Evolutionary conservation across 2,329 filamentous ascomycete species (phyloP), one percentile per base, ranked within the genome.

Genomic region (Colletotrichum tofieldiae): DNA sequence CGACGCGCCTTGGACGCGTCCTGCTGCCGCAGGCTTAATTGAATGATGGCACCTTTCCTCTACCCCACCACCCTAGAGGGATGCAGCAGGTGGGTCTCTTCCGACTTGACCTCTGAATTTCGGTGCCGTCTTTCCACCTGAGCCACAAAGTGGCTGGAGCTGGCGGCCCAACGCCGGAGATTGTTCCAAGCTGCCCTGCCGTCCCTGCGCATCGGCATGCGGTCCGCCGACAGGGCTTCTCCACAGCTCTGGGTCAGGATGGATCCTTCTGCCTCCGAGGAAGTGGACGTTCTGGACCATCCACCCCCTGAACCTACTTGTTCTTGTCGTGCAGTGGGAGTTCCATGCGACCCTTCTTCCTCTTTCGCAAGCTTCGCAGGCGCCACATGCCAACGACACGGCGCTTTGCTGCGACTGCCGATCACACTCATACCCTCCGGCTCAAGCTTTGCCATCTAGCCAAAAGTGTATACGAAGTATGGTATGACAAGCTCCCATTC

Each of bases 371-470:
- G 55, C 47, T 60, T 41, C 39, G 29, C 49, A 37, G 43, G 39
- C 49, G 69, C 69, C 52, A 64, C 54, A 43, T 49, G 39, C 65
- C 54, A 39, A 55, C 45, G 45, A 59, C 45, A 64, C 65, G 65
- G 65, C 52, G 59, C 45, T 62, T 59, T 59, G 41, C 65, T 71
- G 51, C 41, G 58, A 72, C 69, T 68, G 65, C 58, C 35, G 68
- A 67, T 71, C 68, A 68, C 62, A 68, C 56, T 39, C 45, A 29
- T 26, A 49, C n/a, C 35, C 16, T 60, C 39, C 39, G 49, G 56
- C 41, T 56, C 58, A 62, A 63, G 35, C 45, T 70, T 7, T 47
- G 16, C 47, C 35, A 11, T 41, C 8, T 2, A 23, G n/a, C n/a
- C 35, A 41, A 56, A 41, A 58, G 35, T 2, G 16, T 49, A 7